Percentiles rank a stretch among this genome's conserved stretches.
Conservation (phyloP, 345 rosid genomes). For the Eutrema heterophyllum region DNA sequence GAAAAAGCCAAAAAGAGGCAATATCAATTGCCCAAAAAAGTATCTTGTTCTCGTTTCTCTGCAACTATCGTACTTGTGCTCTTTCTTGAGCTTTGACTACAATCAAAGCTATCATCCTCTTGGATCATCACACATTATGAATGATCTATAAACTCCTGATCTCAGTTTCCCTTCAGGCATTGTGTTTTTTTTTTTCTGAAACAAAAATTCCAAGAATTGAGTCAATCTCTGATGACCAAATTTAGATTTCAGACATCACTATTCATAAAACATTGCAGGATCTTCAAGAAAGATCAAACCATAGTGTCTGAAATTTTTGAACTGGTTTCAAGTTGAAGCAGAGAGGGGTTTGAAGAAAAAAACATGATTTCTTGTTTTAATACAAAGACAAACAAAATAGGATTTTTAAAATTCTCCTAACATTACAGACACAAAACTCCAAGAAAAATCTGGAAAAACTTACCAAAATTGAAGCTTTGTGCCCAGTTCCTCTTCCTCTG, state of each 20-base stretch:
- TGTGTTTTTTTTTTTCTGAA: slow-evolving; percentile 9
- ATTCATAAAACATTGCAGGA: neutral
- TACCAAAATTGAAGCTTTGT: slow-evolving; percentile 7
- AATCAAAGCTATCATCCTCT: too few species aligned
- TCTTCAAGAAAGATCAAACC: slow-evolving; percentile 2
- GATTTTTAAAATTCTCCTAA: neutral
- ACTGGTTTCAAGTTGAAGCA: neutral
- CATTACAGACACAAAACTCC: neutral
- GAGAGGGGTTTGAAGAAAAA: neutral
- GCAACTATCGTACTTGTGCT: too few species aligned
- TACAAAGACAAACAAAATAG: neutral
- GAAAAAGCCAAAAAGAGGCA: too few species aligned
- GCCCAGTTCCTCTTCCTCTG: neutral
- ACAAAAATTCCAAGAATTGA: neutral
- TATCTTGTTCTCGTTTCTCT: too few species aligned
- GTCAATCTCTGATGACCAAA: slow-evolving; percentile 4
- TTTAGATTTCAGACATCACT: slow-evolving; percentile 16
- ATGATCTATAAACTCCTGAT: slow-evolving; percentile 72
- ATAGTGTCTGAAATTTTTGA: neutral
- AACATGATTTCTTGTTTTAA: neutral
- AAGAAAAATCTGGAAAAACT: neutral
- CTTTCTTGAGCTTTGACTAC: too few species aligned
- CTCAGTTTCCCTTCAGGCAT: slow-evolving; percentile 64
- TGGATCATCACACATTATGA: slow-evolving; percentile 82
- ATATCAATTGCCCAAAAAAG: too few species aligned